These are phyloP conservation scores for Hortaea sp. DNA, from an alignment of 2,329 filamentous ascomycete genomes.

Conservation along the genomic window DNA sequence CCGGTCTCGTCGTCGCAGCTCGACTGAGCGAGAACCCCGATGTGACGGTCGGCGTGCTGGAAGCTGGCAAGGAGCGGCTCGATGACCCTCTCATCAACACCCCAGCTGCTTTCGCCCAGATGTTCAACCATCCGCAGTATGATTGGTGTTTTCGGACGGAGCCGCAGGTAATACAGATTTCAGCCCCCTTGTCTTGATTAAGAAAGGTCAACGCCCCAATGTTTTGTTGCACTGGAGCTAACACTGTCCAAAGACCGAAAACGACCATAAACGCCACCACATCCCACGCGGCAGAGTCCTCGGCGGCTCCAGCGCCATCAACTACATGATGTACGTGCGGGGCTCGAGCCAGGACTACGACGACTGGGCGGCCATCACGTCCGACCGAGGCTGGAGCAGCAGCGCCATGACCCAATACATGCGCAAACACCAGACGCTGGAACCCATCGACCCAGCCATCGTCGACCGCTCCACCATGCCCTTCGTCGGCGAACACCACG, in stretches of 20 bases:
- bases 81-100: slow-evolving; percentile 8
- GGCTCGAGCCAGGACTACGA: slow-evolving; percentile 25
- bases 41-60: slow-evolving; percentile 24
- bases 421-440: slow-evolving; percentile 22
- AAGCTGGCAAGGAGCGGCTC: slow-evolving; percentile 19
- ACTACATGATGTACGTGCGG: slow-evolving; percentile 28
- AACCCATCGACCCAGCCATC: slow-evolving; percentile 11
- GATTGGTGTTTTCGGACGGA: slow-evolving; percentile 7
- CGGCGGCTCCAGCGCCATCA: slow-evolving; percentile 25
- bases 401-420: slow-evolving; percentile 20
- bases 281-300: slow-evolving; percentile 22
- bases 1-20: slow-evolving; percentile 22
- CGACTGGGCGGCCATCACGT: slow-evolving; percentile 18
- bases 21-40: slow-evolving; percentile 21
- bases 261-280: slow-evolving; percentile 17
- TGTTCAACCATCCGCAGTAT: slow-evolving; percentile 12
- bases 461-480: slow-evolving; percentile 23
- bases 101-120: slow-evolving; percentile 4
- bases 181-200: no score
- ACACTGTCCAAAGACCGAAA: no score
- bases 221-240: no score
- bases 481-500: slow-evolving; percentile 14
- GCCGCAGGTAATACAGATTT: slow-evolving; percentile 2
- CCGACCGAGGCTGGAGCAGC: slow-evolving; percentile 19
- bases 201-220: no score